Evolutionary conservation across 78 protist species (phyloP), one percentile per base, ranked within the genome.

Genomic region (Speleostelium caveatum): DNA sequence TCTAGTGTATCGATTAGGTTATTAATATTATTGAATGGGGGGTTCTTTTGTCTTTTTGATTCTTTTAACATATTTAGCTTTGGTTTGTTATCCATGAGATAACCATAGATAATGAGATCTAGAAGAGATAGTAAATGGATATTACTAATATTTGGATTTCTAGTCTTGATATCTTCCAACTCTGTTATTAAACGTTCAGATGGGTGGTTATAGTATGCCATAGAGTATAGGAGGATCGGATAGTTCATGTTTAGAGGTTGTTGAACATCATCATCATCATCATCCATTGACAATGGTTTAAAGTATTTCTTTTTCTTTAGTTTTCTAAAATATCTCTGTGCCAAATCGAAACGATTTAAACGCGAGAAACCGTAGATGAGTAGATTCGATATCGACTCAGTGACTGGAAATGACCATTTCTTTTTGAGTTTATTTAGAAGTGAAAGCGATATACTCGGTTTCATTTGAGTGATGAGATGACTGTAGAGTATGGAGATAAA

Each of bases 341-440:
- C 41, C 21, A n/a, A 2, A 22, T 24, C 36, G 30, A 72, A 26
- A 19, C 51, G 8, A 33, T 51, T 51, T 19, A 72, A 10, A 51
- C 78, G 42, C 51, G 78, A 45, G 0, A 72, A 28, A 7, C 78
- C 78, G 28, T 30, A 72, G 16, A 72, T 72, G 24, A 72, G n/a
- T 33, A 36, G 63, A 53, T 72, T 45, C 2, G 61, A 41, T 14
- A 14, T 45, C 53, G 10, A 45, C 10, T 45, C n/a, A 33, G 33
- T 72, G 10, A 72, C 24, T 69, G 36, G 36, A 38, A 69, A 69
- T 17, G 35, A 30, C 78, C 78, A 72, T 72, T 72, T 55, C 51
- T 72, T 72, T 72, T 72, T 72, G 10, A 51, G 51, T 32, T 1
- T 2, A 6, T 72, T 33, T 22, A 72, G 33, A 19, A 7, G 2